Evolutionary conservation across 2,329 filamentous ascomycete species (phyloP), one percentile per base, ranked within the genome.

Genomic region (Colletotrichum liriopes): DNA sequence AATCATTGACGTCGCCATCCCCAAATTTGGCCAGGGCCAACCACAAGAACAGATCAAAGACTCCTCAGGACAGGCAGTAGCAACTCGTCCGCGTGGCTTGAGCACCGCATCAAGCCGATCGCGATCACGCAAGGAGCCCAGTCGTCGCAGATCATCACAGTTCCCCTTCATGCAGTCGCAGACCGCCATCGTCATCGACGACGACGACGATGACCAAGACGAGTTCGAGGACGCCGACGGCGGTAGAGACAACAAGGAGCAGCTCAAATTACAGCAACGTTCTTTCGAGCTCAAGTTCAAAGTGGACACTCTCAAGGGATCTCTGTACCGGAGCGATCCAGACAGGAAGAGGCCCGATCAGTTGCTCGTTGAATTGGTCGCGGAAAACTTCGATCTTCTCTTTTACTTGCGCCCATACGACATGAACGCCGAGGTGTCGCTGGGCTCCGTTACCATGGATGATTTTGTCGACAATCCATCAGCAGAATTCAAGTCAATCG

Each of bases 281-380:
- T 96, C 93, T 74, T 98, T 99, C 76, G 95, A 99, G 80, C 94
- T 99, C 84, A 97, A 95, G 76, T 99, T 99, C 81, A 95, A 94
- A 11, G 96, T 99, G 45, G 96, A 98, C 78, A 94, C 93, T 73
- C 88, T 99, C 56, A 95, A 97, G 82, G 96, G 96, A 2, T 98
- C 96, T 0, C 86, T 99, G 1, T 99, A 94, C 81, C 91, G 92
- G 74, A 94, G 95, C 67, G 95, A 98, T 77, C 90, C 93, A 0
- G 92, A 96, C 76, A 91, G 92, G 58, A 89, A 89, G 73, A 92
- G 92, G 74, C 89, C 91, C 0, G 97, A 99, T 77, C 87, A 93
- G 65, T 85, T 99, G 2, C 86, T 99, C 11, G 96, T 97, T 2
- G 96, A 98, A 78, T 85, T 99, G 9, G 92, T 98, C 43, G 96